Conservation (phyloP, 1,139 yeast species). For the Taiozyma sp. region DNA sequence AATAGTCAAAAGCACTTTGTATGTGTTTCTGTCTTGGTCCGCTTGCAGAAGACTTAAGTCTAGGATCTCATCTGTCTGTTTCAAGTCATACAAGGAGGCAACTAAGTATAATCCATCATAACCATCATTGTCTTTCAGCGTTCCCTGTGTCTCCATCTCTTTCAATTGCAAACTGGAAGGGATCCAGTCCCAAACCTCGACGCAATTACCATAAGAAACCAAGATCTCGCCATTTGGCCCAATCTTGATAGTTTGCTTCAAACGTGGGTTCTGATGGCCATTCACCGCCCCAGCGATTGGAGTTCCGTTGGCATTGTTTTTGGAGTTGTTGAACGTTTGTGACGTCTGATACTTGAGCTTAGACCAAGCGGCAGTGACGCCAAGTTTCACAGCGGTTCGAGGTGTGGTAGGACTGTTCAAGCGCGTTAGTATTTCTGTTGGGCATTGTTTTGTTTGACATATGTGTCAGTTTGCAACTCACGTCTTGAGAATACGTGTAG, state of each 20-base stretch:
- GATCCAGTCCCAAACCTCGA: slow-evolving; percentile 53
- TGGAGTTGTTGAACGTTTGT: background rate
- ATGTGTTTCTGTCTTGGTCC: slow-evolving; percentile 18
- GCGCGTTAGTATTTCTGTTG: background rate
- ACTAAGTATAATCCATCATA: slow-evolving; percentile 31
- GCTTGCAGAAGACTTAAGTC: slow-evolving; percentile 23
- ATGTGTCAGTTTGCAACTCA: slow-evolving; percentile 7
- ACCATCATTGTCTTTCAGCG: slow-evolving; percentile 4
- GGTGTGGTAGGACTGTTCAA: slow-evolving; percentile 16
- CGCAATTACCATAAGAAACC: slow-evolving; percentile 28
- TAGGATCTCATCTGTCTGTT: slow-evolving; percentile 13
- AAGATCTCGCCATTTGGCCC: slow-evolving; percentile 46
- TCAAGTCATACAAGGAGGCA: slow-evolving; percentile 13
- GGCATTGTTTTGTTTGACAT: background rate
- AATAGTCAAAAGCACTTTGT: slow-evolving; percentile 14
- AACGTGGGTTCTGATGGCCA: slow-evolving; percentile 4
- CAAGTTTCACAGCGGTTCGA: slow-evolving; percentile 14
- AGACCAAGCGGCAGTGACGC: slow-evolving; percentile 22
- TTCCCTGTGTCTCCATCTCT: slow-evolving; percentile 5
- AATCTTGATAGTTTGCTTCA: slow-evolving; percentile 27
- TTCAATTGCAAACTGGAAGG: slow-evolving; percentile 23
- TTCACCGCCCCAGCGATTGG: slow-evolving; percentile 3
- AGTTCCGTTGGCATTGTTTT: background rate
- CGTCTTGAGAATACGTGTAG: slow-evolving; percentile 22
- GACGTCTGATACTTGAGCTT: slow-evolving; percentile 18